Evolutionary conservation across 768 basidiomycete genomes (phyloP).

Genomic region (Suillus plorans): DNA sequence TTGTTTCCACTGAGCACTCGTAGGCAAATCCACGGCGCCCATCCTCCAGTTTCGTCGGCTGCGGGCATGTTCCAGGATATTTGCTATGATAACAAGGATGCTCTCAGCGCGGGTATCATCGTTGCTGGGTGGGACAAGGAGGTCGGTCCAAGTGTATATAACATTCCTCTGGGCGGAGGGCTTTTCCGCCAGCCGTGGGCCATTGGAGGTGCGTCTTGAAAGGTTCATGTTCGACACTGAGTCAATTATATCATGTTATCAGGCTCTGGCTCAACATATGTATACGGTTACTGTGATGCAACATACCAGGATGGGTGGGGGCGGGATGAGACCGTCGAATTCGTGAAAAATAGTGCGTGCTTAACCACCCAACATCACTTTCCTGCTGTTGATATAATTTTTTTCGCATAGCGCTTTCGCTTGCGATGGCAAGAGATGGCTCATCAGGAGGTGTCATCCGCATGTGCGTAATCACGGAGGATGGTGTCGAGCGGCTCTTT

Average conservation of each 20-base stretch:
- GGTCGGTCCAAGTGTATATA: constrained; percentile 89
- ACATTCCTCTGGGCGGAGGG: constrained; percentile 95
- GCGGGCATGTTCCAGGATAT: constrained; percentile 82
- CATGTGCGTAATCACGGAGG: constrained; percentile 95
- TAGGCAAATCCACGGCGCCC: constrained; percentile 57
- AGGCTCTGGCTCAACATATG: constrained; percentile 97
- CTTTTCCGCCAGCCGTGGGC: constrained; percentile 98
- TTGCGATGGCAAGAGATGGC: constrained; percentile 98
- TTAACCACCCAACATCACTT: neutral
- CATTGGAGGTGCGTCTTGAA: constrained; percentile 73
- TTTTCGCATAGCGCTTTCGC: constrained; percentile 67
- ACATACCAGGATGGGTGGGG: constrained; percentile 93
- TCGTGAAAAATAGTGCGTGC: constrained; percentile 91
- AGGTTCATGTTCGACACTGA: neutral
- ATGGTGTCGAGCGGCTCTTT: constrained; percentile 88
- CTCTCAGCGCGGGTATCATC: constrained; percentile 89
- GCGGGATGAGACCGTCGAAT: constrained; percentile 85
- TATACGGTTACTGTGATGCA: constrained; percentile 99
- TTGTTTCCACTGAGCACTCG: constrained; percentile 1
- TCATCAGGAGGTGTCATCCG: constrained; percentile 97
- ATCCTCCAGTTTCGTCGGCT: constrained; percentile 79
- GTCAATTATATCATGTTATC: neutral
- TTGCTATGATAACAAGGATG: constrained; percentile 94
- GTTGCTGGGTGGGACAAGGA: constrained; percentile 98
- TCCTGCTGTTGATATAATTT: neutral